Evolutionary conservation across 2,329 filamentous ascomycete species (phyloP).

Genomic region (Scedosporium apiospermum): DNA sequence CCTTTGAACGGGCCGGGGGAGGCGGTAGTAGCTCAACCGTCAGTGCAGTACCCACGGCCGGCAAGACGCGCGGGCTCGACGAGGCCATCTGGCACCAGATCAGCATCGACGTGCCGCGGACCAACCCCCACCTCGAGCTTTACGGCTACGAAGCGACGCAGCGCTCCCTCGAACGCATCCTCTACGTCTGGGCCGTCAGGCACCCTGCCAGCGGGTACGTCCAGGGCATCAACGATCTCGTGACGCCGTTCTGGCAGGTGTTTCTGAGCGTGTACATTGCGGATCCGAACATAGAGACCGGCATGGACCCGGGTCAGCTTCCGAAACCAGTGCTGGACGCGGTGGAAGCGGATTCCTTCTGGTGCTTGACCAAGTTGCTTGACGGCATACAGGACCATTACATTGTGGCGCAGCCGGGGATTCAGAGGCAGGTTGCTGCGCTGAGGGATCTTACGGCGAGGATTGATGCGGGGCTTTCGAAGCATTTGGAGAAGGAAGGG

Average conservation of each 20-base stretch:
- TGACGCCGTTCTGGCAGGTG: constrained; percentile 96
- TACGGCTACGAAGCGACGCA: constrained; percentile 97
- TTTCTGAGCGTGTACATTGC: constrained; percentile 92
- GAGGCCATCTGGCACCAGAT: constrained; percentile 99
- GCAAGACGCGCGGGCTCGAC: constrained; percentile 62
- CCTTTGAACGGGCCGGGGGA: constrained; percentile 54
- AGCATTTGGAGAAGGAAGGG: constrained; percentile 80
- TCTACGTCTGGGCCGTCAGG: constrained; percentile 96
- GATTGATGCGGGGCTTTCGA: constrained; percentile 76
- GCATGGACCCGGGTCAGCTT: constrained; percentile 94
- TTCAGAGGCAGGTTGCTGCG: constrained; percentile 84
- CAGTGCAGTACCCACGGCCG: constrained; percentile 17
- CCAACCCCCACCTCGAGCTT: constrained; percentile 89
- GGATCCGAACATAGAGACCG: constrained; percentile 82
- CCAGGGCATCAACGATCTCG: constrained; percentile 96
- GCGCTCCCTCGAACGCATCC: constrained; percentile 81
- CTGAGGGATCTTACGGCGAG: constrained; percentile 82
- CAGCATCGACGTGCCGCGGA: constrained; percentile 93
- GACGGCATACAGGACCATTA: constrained; percentile 99
- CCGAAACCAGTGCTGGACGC: constrained; percentile 87
- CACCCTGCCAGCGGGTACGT: constrained; percentile 97
- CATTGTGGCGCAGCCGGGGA: constrained; percentile 93
- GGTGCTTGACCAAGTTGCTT: constrained; percentile 95
- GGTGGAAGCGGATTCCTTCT: constrained; percentile 95
- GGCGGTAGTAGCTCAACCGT: constrained; percentile 12